Percentiles rank a stretch among this genome's conserved stretches.
Conservation (phyloP, 208 protist species). For the Herpetomonas samuelpessoai region DNA sequence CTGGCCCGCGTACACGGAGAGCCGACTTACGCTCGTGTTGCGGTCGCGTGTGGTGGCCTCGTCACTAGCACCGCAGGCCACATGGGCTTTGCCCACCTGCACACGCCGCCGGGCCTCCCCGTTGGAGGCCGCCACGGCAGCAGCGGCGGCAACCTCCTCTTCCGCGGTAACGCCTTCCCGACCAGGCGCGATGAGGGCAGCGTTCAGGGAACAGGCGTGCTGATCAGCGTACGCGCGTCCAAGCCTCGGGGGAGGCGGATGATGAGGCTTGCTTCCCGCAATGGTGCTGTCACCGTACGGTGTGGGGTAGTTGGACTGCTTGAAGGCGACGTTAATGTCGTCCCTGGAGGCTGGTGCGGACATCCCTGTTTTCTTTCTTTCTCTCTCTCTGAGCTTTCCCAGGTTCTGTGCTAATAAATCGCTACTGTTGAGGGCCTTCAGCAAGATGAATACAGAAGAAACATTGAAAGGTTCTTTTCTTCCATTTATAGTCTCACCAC, state of each 20-base stretch:
- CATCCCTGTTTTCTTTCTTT: neutral
- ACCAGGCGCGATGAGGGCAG: slow-evolving; percentile 35
- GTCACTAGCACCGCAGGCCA: no score
- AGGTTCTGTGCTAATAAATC: no score
- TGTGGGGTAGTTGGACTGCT: slow-evolving; percentile 60
- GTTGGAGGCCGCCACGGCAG: neutral
- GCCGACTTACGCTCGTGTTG: neutral
- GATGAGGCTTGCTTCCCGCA: slow-evolving; percentile 59
- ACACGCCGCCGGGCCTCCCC: neutral
- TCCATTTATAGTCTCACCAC: no score
- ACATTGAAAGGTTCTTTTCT: no score
- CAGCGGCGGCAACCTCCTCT: neutral
- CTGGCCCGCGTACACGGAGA: neutral
- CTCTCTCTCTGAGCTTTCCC: slow-evolving; percentile 7
- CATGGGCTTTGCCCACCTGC: no score
- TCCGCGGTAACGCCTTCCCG: slow-evolving; percentile 9
- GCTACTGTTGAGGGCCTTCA: no score
- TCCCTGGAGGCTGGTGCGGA: slow-evolving; percentile 17
- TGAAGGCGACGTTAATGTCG: slow-evolving; percentile 67
- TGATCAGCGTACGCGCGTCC: slow-evolving; percentile 17
- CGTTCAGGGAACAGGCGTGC: slow-evolving; percentile 31
- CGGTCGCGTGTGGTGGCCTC: neutral
- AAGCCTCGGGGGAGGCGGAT: slow-evolving; percentile 21
- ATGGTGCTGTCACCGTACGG: slow-evolving; percentile 65
- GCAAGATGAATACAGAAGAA: no score